Evolutionary conservation across 208 protist species (phyloP), one percentile per base, ranked within the genome.

Genomic region (Leishmania braziliensis): DNA sequence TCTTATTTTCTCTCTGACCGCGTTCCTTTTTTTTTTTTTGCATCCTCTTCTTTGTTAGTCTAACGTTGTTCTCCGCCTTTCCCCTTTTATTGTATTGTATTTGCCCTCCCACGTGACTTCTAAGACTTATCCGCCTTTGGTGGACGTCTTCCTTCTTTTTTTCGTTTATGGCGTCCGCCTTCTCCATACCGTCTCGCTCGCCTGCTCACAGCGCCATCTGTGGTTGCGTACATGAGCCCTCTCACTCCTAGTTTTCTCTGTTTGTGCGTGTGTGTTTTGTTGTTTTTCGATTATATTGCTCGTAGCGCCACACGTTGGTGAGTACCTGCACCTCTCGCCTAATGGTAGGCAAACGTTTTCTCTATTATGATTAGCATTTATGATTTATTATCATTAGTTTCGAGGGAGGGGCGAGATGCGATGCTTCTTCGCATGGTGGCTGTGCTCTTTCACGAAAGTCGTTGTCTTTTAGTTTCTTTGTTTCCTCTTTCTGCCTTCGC

Each of bases 301-400:
- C 46, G 69, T 73, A 54, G 69, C 69, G 0, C 46, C 69, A 54
- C 69, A 73, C 46, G 69, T 73, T 73, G 69, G 46, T 46, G 5
- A 1, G 46, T 54, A 53, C 69, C 46, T 26, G 20, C 46, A 14
- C 20, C 1, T 54, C 39, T 73, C 12, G 5, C 16, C 5, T 46
- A 20, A 69, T 18, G 12, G 65, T 69, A 6, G 43, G 33, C 46
- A 2, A 46, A 8, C 60, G 5, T 26, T 10, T 46, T 23, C 16
- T 26, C 3, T 69, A 1, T 39, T 26, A 39, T 39, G 36, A 39
- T 39, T 39, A 39, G 36, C 36, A 39, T 39, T 39, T 39, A 39
- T 39, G 36, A 39, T 39, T 39, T 39, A 39, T 39, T 39, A 39
- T 39, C 36, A 39, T 39, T 39, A 0, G 36, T 39, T 39, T 39